Conservation (phyloP, 257 asterid genomes). For the Fraxinus pennsylvanica region DNA sequence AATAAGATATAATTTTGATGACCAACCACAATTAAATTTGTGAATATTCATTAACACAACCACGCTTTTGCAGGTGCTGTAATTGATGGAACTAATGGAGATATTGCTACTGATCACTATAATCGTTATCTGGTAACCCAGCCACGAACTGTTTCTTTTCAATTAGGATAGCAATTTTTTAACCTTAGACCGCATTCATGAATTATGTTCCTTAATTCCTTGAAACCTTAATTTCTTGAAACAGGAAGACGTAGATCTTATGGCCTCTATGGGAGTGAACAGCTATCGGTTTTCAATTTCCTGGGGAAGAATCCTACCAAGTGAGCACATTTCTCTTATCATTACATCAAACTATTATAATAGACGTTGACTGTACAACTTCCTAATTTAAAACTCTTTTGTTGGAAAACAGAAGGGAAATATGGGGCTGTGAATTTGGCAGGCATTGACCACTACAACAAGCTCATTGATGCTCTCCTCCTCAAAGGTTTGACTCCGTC, state of each 20-base stretch:
- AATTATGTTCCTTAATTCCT: not conserved
- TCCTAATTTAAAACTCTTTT: not conserved
- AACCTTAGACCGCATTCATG: not conserved
- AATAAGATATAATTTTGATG: too few relatives aligned
- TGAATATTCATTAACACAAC: not conserved
- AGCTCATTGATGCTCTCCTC: constrained; percentile 20
- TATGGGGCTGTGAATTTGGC: constrained; percentile 12
- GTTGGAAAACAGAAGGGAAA: constrained; percentile 17
- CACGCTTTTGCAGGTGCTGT: constrained; percentile 32
- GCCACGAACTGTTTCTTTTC: not conserved
- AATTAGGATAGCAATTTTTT: not conserved
- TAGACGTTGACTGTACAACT: not conserved
- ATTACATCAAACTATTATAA: too few relatives aligned
- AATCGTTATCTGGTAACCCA: constrained; percentile 38
- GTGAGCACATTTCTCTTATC: constrained; percentile 3
- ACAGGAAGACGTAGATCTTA: constrained; percentile 21
- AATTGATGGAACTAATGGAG: constrained; percentile 47
- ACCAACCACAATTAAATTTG: too few relatives aligned
- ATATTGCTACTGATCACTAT: constrained; percentile 48
- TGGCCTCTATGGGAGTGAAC: constrained; percentile 19
- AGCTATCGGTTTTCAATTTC: constrained; percentile 27
- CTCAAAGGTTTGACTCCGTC: constrained; percentile 5
- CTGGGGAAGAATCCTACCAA: constrained; percentile 21
- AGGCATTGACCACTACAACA: constrained; percentile 18
- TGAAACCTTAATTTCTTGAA: constrained; percentile 2